phyloP scores from a whole-genome alignment of 2,329 filamentous ascomycete species.

The Aspergillus spinulosporus region DNA sequence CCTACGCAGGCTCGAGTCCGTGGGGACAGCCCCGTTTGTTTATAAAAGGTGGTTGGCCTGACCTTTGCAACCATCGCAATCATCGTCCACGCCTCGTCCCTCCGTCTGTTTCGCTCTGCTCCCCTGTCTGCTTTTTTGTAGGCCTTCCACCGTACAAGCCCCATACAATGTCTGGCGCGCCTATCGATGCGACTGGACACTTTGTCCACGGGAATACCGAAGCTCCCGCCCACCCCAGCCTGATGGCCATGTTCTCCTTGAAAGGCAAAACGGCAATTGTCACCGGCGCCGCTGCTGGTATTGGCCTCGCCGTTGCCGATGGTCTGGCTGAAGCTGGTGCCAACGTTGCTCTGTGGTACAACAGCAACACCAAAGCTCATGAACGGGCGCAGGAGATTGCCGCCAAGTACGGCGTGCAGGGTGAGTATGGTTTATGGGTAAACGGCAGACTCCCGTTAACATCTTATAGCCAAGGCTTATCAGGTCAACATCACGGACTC shows the following conservation, averaged over 20 bases:
- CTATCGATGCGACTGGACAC: constrained; percentile 43
- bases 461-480: constrained; percentile 54
- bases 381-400: constrained; percentile 64
- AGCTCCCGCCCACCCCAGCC: constrained; percentile 46
- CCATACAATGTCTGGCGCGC: constrained; percentile 7
- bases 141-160: no score
- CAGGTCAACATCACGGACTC: constrained; percentile 49
- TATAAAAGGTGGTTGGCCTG: constrained; percentile 3
- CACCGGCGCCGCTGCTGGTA: constrained; percentile 68
- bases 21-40: no score
- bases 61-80: neutral
- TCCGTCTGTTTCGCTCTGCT: no score
- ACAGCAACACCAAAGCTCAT: constrained; percentile 65
- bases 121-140: neutral
- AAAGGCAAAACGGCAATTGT: constrained; percentile 70
- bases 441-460: constrained; percentile 74
- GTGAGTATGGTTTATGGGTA: constrained; percentile 29
- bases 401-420: constrained; percentile 65
- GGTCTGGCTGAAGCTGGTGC: constrained; percentile 69
- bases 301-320: constrained; percentile 65
- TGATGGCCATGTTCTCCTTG: constrained; percentile 68
- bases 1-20: no score
- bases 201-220: constrained; percentile 62
- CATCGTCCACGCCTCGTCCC: no score
- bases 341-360: constrained; percentile 72